Base-by-base conservation (phyloP, 202 grass and related monocot species). In the Digitaria exilis region DNA sequence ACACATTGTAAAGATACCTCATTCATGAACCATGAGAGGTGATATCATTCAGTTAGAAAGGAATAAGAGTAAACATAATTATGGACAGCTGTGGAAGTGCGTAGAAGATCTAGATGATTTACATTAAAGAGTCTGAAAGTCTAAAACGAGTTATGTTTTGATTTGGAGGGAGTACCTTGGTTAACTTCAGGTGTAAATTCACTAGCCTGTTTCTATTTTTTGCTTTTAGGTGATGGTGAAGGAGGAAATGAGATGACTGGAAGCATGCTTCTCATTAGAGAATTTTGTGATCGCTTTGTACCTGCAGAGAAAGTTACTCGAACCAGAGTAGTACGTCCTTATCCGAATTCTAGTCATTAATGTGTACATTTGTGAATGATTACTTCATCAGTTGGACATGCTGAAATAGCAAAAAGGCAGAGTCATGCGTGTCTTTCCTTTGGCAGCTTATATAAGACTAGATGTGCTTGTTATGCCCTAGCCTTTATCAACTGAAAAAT, bases 201-300 rank as follows among this genome's bases (percentile, higher is more conserved):
- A 50, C 12, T 14, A 64, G 14, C 65, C 69, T 83, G 9, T 49
- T 79, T 87, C 14, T 83, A 28, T 80, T 71, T 5, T 5, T 69
- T 84, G 26, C 24, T 56, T 59, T 77, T 50, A 98, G 96, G 96
- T 51, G 96, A 98, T 65, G 92, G 92, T 0, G 96, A 98, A 80
- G 96, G 96, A 78, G 96, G 96, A 77, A 98, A 73, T 89, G 96
- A 98, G 76, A 98, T 98, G 96, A 98, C 96, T 69, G 96, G 89
- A 88, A 92, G 93, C 69, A 87, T 98, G 96, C 83, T 95, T 90
- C 89, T 98, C 17, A 98, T 95, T 13, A 91, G 91, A 86, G 93
- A 85, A 74, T 98, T 93, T 79, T 98, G 96, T 18, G 81, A 98
- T 67, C 77, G 77, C 49, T 82, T 98, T 46, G 83, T 98, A 78